Base-by-base conservation (phyloP, 2,329 filamentous ascomycete genomes). In the Diaporthe citrichinensis region DNA sequence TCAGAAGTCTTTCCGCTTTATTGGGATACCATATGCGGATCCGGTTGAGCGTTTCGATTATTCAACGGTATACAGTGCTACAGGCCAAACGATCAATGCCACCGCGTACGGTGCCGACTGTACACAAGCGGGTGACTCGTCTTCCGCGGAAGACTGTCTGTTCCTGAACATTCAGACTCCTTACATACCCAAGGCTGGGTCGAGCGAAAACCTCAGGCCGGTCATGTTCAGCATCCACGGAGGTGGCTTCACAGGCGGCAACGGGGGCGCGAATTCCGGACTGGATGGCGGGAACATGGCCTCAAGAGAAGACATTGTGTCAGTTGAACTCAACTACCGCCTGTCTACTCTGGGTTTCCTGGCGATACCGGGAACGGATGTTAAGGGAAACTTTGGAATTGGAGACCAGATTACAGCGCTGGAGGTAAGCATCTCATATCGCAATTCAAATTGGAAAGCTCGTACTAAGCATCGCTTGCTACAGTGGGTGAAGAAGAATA, bases 191-290 rank as follows among this genome's bases (percentile, higher is more conserved):
- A 61, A 39, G 34, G 31, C 44, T 17, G 69, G 58, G n/a, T 67
- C 59, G 23, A 61, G n/a, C 25, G 59, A 73, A 20, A 86, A 85
- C 3, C 81, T 89, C 7, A 83, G 85, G 44, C 86, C 88, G 0
- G 88, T 90, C 0, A 81, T 88, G 62, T 86, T 89, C 76, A 88
- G 85, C 82, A 89, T 90, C 28, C 86, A 89, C 68, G 88, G 88
- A 3, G 88, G 88, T 55, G 88, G 87, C 5, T 89, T 89, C 76
- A 87, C 85, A 0, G 82, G 84, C 7, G 87, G 88, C 8, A 73
- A 57, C 41, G 74, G 74, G 3, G 71, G 74, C 12, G 41, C 53
- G 8, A 36, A 12, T 39, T 73, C 74, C 14, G 74, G 74, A 5
- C 34, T 73, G 25, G 87, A 90, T 74, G 86, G 86, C 46, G 85